Evolutionary conservation across 129 eudicot genomes (phyloP), one percentile per base, ranked within the genome.

Genomic region (Flaveria sonorensis): DNA sequence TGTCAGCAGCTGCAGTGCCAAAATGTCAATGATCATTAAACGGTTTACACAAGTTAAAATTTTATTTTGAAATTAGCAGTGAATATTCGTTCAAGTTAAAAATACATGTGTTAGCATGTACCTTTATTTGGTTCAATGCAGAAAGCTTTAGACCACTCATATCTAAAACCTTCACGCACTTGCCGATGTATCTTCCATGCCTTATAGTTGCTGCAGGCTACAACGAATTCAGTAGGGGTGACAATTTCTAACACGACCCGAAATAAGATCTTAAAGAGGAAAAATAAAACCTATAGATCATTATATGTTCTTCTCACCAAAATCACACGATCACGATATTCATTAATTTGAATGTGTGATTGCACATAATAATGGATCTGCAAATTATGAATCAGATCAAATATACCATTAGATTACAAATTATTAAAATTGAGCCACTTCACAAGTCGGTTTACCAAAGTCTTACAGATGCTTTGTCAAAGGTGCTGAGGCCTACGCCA

Each of bases 111-210:
- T 24, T 11, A 60, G 0, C 19, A 20, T 51, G 70, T 82, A 88
- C 93, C 90, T 89, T 89, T 71, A 87, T 80, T 79, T 84, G 91
- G 81, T 79, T 86, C 81, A 89, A 39, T 42, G 91, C 89, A 24
- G 91, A 89, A 59, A 89, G 86, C 64, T 85, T 89, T 68, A 89
- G 73, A 39, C 95, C 95, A 68, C 87, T 89, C 95, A 89, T 89
- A 81, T 89, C 95, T 20, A 89, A 80, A 77, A 89, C 81, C 91
- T 89, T 89, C 68, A 89, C 83, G 28, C 89, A 87, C 46, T 85
- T 89, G 83, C 87, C 87, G 15, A 89, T 76, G 75, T 82, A 87
- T 75, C 26, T 84, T 75, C 83, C 95, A 19, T 64, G 64, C 81
- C 72, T 89, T 81, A 83, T 85, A 12, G 91, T 82, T 47, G 95